Conservation (phyloP, 352 stramenopile species). For the Pythium sukuiense region DNA sequence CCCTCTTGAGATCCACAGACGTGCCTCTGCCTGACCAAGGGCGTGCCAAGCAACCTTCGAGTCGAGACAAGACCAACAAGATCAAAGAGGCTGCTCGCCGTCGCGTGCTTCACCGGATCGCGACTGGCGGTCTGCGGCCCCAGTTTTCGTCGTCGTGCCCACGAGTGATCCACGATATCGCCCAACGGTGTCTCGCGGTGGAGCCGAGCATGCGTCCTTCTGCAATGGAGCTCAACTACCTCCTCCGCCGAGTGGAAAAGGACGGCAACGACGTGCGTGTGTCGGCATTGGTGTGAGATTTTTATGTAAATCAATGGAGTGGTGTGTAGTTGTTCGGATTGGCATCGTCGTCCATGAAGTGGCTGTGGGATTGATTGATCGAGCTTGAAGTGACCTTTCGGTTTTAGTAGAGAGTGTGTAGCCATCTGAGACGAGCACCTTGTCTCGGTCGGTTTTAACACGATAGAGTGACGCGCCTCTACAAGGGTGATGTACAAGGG, state of each 20-base stretch:
- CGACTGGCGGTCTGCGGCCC: constrained; percentile 5
- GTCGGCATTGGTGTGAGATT: neutral
- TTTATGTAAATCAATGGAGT: neutral
- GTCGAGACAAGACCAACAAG: neutral
- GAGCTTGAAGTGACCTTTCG: neutral
- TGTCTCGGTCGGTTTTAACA: neutral
- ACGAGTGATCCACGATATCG: constrained; percentile 8
- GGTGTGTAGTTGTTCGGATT: neutral
- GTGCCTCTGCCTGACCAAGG: neutral
- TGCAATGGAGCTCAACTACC: constrained; percentile 9
- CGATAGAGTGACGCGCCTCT: neutral
- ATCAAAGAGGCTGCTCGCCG: constrained; percentile 3
- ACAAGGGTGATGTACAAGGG: constrained; percentile 4
- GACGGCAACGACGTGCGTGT: constrained; percentile 10
- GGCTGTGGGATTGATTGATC: neutral
- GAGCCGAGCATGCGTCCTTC: neutral
- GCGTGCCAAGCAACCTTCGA: neutral
- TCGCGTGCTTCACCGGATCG: constrained; percentile 11
- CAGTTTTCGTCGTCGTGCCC: constrained; percentile 12
- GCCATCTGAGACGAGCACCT: neutral
- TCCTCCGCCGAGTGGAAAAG: constrained; percentile 8
- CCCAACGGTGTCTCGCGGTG: neutral
- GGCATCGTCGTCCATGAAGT: too few relatives aligned
- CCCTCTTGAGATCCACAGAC: neutral
- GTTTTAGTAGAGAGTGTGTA: neutral